Base-by-base conservation (phyloP, 495 filamentous ascomycete genomes). In the Jackrogersella minutella region DNA sequence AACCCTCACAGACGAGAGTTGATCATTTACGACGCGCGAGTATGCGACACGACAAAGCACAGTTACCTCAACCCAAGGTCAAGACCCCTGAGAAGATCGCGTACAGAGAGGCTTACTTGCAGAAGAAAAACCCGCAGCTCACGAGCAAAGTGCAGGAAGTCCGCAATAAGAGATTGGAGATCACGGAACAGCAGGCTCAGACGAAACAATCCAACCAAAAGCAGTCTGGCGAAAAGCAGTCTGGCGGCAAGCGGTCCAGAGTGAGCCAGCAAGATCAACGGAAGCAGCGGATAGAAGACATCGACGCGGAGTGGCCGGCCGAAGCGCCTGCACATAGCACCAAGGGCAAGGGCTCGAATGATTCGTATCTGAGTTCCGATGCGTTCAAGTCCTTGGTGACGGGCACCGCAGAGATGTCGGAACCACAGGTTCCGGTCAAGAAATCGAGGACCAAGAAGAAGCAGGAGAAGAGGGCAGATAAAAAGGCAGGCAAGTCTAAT, bases 1-100 rank as follows among this genome's bases (percentile, higher is more conserved):
- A 62, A 41, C 21, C 33, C 5, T 30, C 34, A 74, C 49, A 1
- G n/a, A n/a, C n/a, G n/a, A n/a, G n/a, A n/a, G n/a, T n/a, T n/a
- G n/a, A 57, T 46, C 0, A 52, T 40, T 3, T 54, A 63, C 34
- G 37, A 46, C 52, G 53, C 50, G 16, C 63, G 62, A 33, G 46
- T 24, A 43, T 47, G 14, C 62, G 62, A 16, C 47, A 61, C 14
- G 62, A 69, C 37, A 47, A 14, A 1, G 11, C 22, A 0, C 13
- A 14, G 14, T 49, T 39, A 7, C 28, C n/a, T n/a, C 14, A 34
- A 33, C 57, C 2, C 33, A 33, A 22, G 16, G 8, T 41, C 17
- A 30, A 30, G 28, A 4, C 28, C 3, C 28, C 28, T 4, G 28
- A 30, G 28, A 4, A 30, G 8, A 30, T 4, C 28, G 28, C 4